Percentiles rank a stretch among this genome's conserved stretches.
Conservation (phyloP, 148 eudicot species). For the Fagopyrum esculentum region DNA sequence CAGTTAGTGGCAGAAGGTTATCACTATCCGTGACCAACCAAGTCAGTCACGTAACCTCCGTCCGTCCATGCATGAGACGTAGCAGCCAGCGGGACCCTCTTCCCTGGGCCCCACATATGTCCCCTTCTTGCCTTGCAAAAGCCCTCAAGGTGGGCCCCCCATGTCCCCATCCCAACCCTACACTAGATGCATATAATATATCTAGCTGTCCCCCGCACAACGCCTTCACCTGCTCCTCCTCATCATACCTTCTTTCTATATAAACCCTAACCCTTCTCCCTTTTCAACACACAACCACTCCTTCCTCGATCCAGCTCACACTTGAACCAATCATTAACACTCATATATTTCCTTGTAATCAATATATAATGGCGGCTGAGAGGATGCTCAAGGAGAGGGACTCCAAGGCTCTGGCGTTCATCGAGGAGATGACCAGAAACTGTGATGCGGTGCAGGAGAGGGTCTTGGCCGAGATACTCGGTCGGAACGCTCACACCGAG, state of each 20-base stretch:
- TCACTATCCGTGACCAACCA: constrained; percentile 32
- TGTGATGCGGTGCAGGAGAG: constrained; percentile 38
- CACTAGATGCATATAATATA: neutral
- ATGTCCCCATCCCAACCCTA: constrained; percentile 25
- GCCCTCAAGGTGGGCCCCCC: constrained; percentile 20
- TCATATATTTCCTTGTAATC: neutral
- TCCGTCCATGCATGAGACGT: neutral
- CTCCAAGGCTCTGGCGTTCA: constrained; percentile 34
- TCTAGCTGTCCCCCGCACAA: neutral
- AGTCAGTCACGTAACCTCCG: neutral
- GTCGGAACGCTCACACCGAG: constrained; percentile 47
- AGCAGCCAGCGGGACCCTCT: neutral
- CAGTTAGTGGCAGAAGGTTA: neutral
- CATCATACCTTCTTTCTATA: constrained; percentile 19
- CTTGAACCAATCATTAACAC: neutral
- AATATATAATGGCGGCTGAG: neutral
- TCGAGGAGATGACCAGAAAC: constrained; percentile 46
- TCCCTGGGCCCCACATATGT: constrained; percentile 19
- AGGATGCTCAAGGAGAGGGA: constrained; percentile 27
- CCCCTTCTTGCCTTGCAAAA: constrained; percentile 1
- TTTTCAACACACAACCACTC: neutral
- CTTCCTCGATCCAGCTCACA: too few relatives aligned
- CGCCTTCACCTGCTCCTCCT: neutral
- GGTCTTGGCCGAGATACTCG: constrained; percentile 52
- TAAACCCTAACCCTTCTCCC: constrained; percentile 11